These are phyloP conservation scores for Suillus subalutaceus DNA, from an alignment of 768 basidiomycete species.

Conservation along the genomic window DNA sequence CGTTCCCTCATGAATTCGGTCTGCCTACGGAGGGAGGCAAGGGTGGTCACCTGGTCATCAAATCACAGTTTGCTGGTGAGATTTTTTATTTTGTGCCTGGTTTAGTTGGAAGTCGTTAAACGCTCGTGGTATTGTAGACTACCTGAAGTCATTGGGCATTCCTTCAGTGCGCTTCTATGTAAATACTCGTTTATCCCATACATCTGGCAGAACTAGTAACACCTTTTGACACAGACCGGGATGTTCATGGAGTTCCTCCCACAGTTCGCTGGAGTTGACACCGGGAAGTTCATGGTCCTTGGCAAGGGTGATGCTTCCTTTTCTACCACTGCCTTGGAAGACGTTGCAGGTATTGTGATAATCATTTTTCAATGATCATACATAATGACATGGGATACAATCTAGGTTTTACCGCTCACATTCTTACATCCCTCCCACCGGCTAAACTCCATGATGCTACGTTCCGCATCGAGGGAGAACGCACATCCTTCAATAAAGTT, in stretches of 20 bases:
- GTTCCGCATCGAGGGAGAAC: constrained; percentile 42
- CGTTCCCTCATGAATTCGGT: constrained; percentile 42
- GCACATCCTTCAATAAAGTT: constrained; percentile 26
- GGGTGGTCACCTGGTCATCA: constrained; percentile 26
- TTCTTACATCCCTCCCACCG: constrained; percentile 34
- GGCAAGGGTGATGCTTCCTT: constrained; percentile 34
- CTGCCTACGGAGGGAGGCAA: constrained; percentile 37
- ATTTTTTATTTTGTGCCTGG: background rate
- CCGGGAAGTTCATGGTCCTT: constrained; percentile 34
- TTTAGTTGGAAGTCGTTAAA: background rate
- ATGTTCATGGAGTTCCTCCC: constrained; percentile 35
- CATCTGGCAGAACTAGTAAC: background rate
- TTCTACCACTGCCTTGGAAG: constrained; percentile 36
- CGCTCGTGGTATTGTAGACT: constrained; percentile 20
- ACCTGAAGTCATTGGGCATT: constrained; percentile 32
- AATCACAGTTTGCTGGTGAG: constrained; percentile 34
- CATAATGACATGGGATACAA: background rate
- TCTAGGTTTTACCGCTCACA: constrained; percentile 38
- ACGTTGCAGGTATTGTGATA: constrained; percentile 34
- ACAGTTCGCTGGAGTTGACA: constrained; percentile 29
- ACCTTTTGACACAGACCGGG: constrained; percentile 32
- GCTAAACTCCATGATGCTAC: constrained; percentile 30
- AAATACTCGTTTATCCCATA: constrained; percentile 11
- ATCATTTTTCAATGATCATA: constrained; percentile 14
- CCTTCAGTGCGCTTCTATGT: constrained; percentile 37